Evolutionary conservation across 192 early-diverging fungal species (phyloP).

Genomic region (Linnemannia exigua): DNA sequence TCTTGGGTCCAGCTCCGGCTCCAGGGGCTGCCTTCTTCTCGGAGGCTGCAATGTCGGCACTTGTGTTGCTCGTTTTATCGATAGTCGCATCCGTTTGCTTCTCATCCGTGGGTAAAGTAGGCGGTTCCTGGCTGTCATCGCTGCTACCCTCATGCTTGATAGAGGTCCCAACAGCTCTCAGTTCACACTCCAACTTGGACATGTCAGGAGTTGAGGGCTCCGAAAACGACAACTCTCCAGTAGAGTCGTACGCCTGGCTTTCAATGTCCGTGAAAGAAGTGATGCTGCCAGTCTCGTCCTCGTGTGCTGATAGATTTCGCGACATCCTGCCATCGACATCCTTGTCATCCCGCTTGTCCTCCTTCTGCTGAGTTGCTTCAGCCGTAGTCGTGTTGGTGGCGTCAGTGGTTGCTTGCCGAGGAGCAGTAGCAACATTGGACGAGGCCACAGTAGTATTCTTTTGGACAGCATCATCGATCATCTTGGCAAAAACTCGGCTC

Average conservation of each 20-base stretch:
- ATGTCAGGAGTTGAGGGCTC: neutral
- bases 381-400: neutral
- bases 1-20: neutral
- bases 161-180: neutral
- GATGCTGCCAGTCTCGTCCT: neutral
- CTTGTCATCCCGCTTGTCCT: too few species aligned
- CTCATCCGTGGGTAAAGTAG: neutral
- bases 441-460: too few species aligned
- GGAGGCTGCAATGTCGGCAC: neutral
- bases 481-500: neutral
- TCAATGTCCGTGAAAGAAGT: neutral
- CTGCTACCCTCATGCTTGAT: neutral
- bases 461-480: neutral
- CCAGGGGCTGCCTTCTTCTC: neutral
- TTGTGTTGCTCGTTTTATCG: too few species aligned
- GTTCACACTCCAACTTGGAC: neutral
- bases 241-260: neutral
- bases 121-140: neutral
- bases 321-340: neutral
- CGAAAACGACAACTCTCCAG: neutral
- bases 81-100: neutral
- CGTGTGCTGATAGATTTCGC: neutral
- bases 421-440: neutral
- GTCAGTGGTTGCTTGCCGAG: neutral
- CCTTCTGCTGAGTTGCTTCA: neutral